Conservation (phyloP, 192 early-diverging fungal species). For the Polychytrium aggregatum region DNA sequence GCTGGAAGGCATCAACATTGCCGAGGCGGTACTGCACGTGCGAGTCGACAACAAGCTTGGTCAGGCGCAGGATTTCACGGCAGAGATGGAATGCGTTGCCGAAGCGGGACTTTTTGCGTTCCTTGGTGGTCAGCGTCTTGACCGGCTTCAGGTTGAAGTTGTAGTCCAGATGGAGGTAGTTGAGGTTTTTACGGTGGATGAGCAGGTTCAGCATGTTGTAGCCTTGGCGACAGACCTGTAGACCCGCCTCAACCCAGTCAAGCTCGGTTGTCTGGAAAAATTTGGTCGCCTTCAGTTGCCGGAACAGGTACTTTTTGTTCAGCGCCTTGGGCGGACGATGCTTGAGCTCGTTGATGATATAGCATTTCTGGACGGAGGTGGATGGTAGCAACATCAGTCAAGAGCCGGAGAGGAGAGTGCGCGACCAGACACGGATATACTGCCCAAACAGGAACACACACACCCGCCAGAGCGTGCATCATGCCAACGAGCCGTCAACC, state of each 20-base stretch:
- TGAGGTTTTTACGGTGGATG: slow-evolving; percentile 96
- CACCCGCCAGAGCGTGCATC: background rate
- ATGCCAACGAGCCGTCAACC: background rate
- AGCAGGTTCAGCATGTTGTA: slow-evolving; percentile 99
- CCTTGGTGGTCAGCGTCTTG: slow-evolving; percentile 98
- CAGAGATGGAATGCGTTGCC: slow-evolving; percentile 95
- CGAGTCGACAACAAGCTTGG: slow-evolving; percentile 92
- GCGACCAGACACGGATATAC: background rate
- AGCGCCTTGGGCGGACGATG: slow-evolving; percentile 77
- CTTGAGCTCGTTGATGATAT: slow-evolving; percentile 84
- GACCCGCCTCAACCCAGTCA: slow-evolving; percentile 98
- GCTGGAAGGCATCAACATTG: slow-evolving; percentile 97
- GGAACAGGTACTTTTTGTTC: slow-evolving; percentile 90
- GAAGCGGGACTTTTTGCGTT: slow-evolving; percentile 97
- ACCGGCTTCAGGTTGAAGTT: slow-evolving; percentile 99
- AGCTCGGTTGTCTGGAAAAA: slow-evolving; percentile 98
- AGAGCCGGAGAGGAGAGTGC: no score
- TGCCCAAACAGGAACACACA: no score
- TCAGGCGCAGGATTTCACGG: slow-evolving; percentile 92
- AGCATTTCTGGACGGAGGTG: no score
- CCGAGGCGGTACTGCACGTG: slow-evolving; percentile 97
- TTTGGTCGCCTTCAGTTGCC: slow-evolving; percentile 90
- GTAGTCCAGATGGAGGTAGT: slow-evolving; percentile 97
- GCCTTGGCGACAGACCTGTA: slow-evolving; percentile 96
- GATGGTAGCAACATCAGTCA: no score